A percentile compares a stretch with the other conserved stretches of the same genome.
phyloP scores from a whole-genome alignment of 2,329 filamentous ascomycete genomes.

The Botrytis hyacinthi region DNA sequence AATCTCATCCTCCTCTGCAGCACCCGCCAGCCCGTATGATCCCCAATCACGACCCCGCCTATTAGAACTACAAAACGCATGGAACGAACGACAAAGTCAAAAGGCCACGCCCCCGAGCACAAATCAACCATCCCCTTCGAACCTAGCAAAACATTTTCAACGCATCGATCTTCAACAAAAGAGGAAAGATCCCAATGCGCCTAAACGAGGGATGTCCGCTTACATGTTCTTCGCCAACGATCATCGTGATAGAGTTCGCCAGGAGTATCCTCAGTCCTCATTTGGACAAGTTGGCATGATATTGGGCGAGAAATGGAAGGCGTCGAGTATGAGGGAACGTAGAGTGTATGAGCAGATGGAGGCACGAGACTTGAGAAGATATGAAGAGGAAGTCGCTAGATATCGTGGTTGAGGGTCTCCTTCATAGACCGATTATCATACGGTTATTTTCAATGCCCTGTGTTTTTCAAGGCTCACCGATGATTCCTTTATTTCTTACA shows the following conservation, averaged over 20 bases:
- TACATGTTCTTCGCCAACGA: background rate
- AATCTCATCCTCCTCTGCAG: background rate
- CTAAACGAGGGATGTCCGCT: background rate
- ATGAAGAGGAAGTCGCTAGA: background rate
- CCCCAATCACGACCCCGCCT: background rate
- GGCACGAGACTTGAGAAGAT: background rate
- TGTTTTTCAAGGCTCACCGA: background rate
- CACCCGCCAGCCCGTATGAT: background rate
- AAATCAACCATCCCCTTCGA: background rate
- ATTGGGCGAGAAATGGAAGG: background rate
- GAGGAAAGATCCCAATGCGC: background rate
- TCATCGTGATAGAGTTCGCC: background rate
- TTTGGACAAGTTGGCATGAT: background rate
- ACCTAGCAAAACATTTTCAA: background rate
- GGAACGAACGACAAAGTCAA: background rate
- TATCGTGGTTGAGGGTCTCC: background rate
- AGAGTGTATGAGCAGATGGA: background rate
- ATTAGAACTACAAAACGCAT: background rate
- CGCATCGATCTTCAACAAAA: background rate
- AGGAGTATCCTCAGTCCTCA: background rate
- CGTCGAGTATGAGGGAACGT: background rate
- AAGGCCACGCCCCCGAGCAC: background rate
- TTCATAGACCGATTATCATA: too few species aligned
- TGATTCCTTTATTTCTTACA: background rate
- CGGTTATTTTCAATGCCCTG: background rate